Evolutionary conservation across 805 yeast species (phyloP), one percentile per base, ranked within the genome.

Genomic region (Saccharomycopsis selenospora): DNA sequence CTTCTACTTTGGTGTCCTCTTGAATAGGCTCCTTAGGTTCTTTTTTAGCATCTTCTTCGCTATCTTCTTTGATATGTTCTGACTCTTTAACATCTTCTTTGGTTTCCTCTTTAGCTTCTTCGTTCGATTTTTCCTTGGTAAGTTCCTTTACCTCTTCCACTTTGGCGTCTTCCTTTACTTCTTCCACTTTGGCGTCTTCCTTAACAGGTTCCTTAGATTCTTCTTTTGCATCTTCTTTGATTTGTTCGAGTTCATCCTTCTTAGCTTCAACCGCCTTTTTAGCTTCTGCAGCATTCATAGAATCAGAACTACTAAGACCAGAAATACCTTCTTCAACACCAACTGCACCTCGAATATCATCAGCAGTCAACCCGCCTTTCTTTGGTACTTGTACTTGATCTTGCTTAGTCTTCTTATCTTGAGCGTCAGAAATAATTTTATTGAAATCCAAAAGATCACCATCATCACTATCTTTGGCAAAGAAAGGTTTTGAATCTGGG

Each of bases 11-110:
- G 18, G 25, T 18, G 42, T 38, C 42, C 18, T 38, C 18, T 38
- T n/a, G n/a, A n/a, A n/a, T n/a, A n/a, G 38, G 18, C 18, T 10
- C n/a, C n/a, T 33, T 18, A 13, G 6, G 38, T 5, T 33, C 17
- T 33, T 10, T 18, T 33, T 33, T 14, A 33, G 38, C 86, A 56
- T 80, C 85, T 45, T 54, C 60, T 4, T 67, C 72, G 57, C 76
- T 80, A 43, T 85, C 62, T 45, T 66, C 66, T 47, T 78, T 67
- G 56, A 84, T 66, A 50, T 78, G n/a, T n/a, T n/a, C n/a, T n/a
- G n/a, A n/a, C n/a, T n/a, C n/a, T n/a, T n/a, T n/a, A n/a, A n/a
- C n/a, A n/a, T n/a, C 76, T 52, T 80, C 84, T 52, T 78, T 78
- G 0, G 81, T 70, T 55, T 80, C 85, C 36, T 45, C 51, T 11